Base-by-base conservation (phyloP, 2,329 filamentous ascomycete genomes). In the Hypoxylon sp. region DNA sequence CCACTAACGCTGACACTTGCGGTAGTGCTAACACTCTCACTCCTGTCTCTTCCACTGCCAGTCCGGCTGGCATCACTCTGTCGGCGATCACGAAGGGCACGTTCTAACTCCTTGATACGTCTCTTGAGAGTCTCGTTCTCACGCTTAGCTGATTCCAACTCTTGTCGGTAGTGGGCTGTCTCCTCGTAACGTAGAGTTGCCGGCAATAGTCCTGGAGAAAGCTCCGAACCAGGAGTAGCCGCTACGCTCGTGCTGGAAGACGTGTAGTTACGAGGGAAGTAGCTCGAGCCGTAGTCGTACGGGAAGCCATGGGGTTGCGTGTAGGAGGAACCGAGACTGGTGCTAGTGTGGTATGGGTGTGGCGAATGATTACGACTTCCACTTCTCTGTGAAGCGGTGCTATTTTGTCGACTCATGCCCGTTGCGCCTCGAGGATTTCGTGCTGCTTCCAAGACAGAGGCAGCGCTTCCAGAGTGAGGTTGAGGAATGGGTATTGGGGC, bases 121-220 rank as follows among this genome's bases (percentile, higher is more conserved):
- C 83, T 81, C 79, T 88, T 89, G 47, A 91, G 77, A 0, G 77
- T 75, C 55, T 91, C 88, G 64, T 91, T 91, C 77, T 91, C 89
- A 48, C 83, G 81, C 78, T 89, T 90, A 39, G 87, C 85, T 4
- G 72, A 78, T 23, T 91, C 88, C 0, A 91, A 79, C 73, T 91
- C 88, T 37, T 83, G 81, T 3, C 88, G 81, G 71, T 87, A 87
- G 63, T 83, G 84, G 0, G 84, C 85, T 0, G 86, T 86, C 76
- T 91, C 88, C 69, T 90, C 88, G 74, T 88, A 89, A 11, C 88
- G 83, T 9, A 82, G 76, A 0, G 87, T 90, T 2, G 83, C 86
- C 2, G 85, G 83, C 69, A 90, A 78, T 25, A 88, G 76, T 2
- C 83, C 82, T 0, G 86, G 86, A 9, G 85, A 87, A 23, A 85